Percentiles rank a stretch among this genome's conserved stretches.
Evolutionary conservation across 2,329 filamentous ascomycete genomes (phyloP).

Genomic region (Ceratocystis harringtonii): DNA sequence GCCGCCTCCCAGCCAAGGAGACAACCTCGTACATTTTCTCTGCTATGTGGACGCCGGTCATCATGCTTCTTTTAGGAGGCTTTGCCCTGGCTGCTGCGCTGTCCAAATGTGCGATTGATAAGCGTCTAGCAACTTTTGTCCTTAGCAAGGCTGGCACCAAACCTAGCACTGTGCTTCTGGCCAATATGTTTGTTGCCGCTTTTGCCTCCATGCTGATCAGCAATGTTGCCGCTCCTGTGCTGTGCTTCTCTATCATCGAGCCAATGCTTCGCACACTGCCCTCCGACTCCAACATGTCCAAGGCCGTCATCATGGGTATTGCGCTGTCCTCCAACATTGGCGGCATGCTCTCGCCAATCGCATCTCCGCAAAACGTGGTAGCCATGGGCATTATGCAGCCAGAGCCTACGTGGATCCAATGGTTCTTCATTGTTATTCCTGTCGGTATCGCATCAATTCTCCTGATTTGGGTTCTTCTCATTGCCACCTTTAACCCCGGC

Average conservation of each 20-base stretch:
- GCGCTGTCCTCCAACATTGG: slow-evolving; percentile 91
- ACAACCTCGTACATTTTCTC: slow-evolving; percentile 77
- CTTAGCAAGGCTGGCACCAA: slow-evolving; percentile 90
- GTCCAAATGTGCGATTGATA: slow-evolving; percentile 95
- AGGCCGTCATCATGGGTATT: slow-evolving; percentile 88
- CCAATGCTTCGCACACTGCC: slow-evolving; percentile 89
- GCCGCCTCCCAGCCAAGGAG: slow-evolving; percentile 60
- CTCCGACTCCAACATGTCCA: slow-evolving; percentile 80
- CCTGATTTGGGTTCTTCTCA: slow-evolving; percentile 74
- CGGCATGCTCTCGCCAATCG: slow-evolving; percentile 90
- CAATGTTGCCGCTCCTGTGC: slow-evolving; percentile 89
- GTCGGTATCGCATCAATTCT: slow-evolving; percentile 81
- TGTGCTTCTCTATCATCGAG: slow-evolving; percentile 97
- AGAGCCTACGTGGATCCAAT: slow-evolving; percentile 79
- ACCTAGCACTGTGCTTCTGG: slow-evolving; percentile 77
- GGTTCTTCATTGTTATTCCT: slow-evolving; percentile 93
- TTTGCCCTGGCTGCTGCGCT: slow-evolving; percentile 92
- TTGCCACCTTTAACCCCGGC: slow-evolving; percentile 73
- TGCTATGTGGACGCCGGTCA: slow-evolving; percentile 98
- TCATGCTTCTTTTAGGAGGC: slow-evolving; percentile 91
- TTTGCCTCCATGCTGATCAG: slow-evolving; percentile 99
- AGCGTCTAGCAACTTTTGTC: slow-evolving; percentile 90
- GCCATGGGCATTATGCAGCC: slow-evolving; percentile 92
- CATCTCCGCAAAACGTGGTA: slow-evolving; percentile 93
- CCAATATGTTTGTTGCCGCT: slow-evolving; percentile 96